Base-by-base conservation (phyloP, 306 rosid species). In the Begonia fuchsioides region DNA sequence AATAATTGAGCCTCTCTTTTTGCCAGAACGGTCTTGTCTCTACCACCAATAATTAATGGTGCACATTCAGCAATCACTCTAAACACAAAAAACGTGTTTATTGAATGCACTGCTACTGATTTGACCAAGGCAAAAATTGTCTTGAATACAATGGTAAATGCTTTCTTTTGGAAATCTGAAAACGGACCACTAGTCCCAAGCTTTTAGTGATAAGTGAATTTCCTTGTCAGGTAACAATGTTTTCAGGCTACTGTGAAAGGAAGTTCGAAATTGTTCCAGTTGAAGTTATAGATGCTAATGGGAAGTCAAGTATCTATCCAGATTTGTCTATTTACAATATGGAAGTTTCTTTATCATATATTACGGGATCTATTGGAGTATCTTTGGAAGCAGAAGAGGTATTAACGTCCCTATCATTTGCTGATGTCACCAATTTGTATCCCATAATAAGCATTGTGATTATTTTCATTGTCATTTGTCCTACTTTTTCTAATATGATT, bases 61-160 rank as follows among this genome's bases (percentile, higher is more conserved):
- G 93, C 95, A 12, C 94, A 79, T 62, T 84, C 97, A 12, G 97
- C 97, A 54, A 90, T 90, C 65, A 76, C 82, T 53, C 58, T 84
- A 58, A 81, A 81, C 77, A 90, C 95, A 2, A 84, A 75, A 80
- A 84, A 76, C 26, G 81, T 90, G 16, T 76, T 84, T 39, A 72
- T 90, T 62, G 97, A 90, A 76, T 90, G 97, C 62, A 90, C 97
- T 13, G 97, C 97, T 9, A 84, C 97, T 58, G 97, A 90, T 71
- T 71, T 81, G 62, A 90, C 95, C 32, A 90, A 90, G 73, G 97
- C 97, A 11, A 90, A 90, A 52, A 73, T 79, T 58, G 97, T 90
- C 70, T 76, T 90, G 49, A 90, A 90, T 73, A 84, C 93, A 51
- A 76, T 87, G 77, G 96, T 87, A 70, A n/a, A 53, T 49, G 68